These are phyloP conservation scores for Dryadomyces sulphureus DNA, from an alignment of 2,329 filamentous ascomycete species.

Conservation along the genomic window DNA sequence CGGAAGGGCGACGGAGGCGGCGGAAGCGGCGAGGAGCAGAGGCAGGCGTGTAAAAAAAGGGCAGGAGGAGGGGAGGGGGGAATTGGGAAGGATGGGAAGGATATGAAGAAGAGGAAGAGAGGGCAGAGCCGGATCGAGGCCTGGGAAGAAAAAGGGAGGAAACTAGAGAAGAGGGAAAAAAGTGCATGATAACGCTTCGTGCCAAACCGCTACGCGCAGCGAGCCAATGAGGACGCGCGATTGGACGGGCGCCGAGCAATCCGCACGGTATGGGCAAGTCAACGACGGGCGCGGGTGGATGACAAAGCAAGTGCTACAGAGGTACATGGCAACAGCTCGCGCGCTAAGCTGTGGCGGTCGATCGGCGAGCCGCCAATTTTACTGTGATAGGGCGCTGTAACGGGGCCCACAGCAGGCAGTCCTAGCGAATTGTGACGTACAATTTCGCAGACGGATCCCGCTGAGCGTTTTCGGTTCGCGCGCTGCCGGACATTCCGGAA, in stretches of 20 bases:
- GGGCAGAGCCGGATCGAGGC: not conserved
- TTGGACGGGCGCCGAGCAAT: no score
- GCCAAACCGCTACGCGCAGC: not conserved
- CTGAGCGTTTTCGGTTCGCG: not conserved
- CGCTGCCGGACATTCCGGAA: conserved; percentile 3
- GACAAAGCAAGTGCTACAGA: no score
- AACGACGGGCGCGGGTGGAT: no score
- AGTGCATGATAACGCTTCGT: not conserved
- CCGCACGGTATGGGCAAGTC: no score
- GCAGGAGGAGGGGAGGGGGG: not conserved
- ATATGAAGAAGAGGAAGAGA: not conserved
- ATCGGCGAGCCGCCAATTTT: conserved; percentile 5
- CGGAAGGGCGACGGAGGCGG: no score
- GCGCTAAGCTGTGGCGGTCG: not conserved
- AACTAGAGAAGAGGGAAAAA: not conserved
- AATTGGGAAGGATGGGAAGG: not conserved
- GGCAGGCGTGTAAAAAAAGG: not conserved
- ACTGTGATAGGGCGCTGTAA: not conserved
- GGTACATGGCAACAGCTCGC: not conserved
- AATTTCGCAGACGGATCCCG: no score
- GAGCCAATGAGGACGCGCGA: not conserved
- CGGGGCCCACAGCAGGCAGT: not conserved
- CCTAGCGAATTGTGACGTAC: no score
- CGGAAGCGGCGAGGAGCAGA: no score
- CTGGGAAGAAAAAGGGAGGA: not conserved